Evolutionary conservation across 2,329 filamentous ascomycete genomes (phyloP).

Genomic region (Tolypocladium inflatum): DNA sequence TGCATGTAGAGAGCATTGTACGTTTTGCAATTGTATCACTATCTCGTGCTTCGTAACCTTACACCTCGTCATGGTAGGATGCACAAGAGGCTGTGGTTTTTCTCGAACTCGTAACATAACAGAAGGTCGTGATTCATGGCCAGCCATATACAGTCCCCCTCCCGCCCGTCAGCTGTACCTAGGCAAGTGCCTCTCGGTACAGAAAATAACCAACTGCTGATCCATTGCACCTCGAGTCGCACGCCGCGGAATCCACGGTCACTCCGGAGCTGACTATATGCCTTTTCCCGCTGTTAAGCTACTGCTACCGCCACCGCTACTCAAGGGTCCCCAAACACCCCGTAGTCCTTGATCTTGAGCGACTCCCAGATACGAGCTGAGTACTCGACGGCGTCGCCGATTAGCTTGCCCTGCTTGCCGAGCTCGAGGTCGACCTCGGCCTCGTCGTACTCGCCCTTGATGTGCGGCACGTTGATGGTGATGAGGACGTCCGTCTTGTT

Average conservation of each 20-base stretch:
- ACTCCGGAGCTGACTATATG: not conserved
- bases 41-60: not conserved
- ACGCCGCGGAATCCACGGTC: not conserved
- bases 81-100: not conserved
- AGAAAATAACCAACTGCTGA: not conserved
- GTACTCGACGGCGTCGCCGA: conserved; percentile 60
- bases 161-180: not conserved
- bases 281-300: not conserved
- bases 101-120: not conserved
- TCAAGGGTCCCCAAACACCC: conserved; percentile 46
- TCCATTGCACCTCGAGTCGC: not conserved
- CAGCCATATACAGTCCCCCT: not conserved
- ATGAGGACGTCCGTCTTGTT: conserved; percentile 74
- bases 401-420: conserved; percentile 56
- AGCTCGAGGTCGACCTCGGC: conserved; percentile 60
- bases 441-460: conserved; percentile 62
- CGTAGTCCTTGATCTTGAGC: conserved; percentile 75
- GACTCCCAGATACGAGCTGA: conserved; percentile 58
- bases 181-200: too few species aligned
- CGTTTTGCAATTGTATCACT: not conserved
- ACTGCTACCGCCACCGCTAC: not conserved
- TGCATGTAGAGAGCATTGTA: not conserved
- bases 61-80: not conserved
- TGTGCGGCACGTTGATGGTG: conserved; percentile 81
- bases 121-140: not conserved